Percentiles rank a stretch among this genome's conserved stretches.
These are phyloP conservation scores for Aspergillus clavatus DNA, from an alignment of 2,329 filamentous ascomycete species.

Conservation along the genomic window DNA sequence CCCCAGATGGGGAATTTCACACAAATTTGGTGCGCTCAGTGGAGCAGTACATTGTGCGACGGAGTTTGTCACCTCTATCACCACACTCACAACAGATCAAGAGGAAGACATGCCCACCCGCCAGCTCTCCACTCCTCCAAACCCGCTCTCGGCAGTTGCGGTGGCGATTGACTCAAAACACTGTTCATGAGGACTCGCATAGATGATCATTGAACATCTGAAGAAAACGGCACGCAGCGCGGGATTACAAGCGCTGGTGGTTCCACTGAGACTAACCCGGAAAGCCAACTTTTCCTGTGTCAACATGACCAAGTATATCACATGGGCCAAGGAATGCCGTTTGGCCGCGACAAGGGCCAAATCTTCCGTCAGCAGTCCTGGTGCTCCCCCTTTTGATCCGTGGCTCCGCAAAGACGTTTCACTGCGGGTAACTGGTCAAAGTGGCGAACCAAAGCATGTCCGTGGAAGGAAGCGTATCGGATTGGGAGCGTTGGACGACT, in stretches of 20 bases:
- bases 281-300: background rate
- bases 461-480: background rate
- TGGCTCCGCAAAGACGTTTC: slow-evolving; percentile 5
- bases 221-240: background rate
- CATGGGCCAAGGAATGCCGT: background rate
- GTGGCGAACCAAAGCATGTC: slow-evolving; percentile 1
- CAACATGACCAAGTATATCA: background rate
- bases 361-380: too few species aligned
- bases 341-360: background rate
- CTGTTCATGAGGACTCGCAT: background rate
- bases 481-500: background rate
- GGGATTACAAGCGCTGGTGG: background rate
- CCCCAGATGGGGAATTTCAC: background rate
- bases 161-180: background rate
- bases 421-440: slow-evolving; percentile 1
- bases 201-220: background rate
- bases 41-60: background rate
- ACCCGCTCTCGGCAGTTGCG: background rate
- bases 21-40: slow-evolving; percentile 3
- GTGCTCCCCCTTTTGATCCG: background rate
- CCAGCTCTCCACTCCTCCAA: background rate
- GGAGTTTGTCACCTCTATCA: background rate
- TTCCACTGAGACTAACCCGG: background rate
- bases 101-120: background rate
- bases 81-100: background rate